Evolutionary conservation across 2,329 filamentous ascomycete genomes (phyloP).

Genomic region (Purpureocillium lavendulum): DNA sequence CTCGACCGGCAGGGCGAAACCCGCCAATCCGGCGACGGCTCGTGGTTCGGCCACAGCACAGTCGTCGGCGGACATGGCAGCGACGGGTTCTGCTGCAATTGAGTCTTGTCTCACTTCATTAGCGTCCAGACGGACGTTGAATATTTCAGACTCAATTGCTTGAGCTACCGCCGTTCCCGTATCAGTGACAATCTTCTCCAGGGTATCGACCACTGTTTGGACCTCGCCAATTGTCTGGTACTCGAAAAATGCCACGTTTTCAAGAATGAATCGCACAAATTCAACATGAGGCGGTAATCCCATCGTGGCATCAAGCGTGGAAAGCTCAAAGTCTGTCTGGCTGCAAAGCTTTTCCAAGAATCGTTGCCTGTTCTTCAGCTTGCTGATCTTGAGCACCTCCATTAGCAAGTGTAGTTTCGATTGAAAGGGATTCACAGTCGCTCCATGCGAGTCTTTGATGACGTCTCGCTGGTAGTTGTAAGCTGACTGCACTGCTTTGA

Average conservation of each 20-base stretch:
- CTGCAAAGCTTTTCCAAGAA: constrained; percentile 77
- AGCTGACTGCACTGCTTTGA: constrained; percentile 77
- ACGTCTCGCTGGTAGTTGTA: constrained; percentile 84
- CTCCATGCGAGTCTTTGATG: constrained; percentile 66
- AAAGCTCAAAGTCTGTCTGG: constrained; percentile 74
- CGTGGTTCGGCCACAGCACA: background rate
- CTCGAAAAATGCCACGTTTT: constrained; percentile 90
- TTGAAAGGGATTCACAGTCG: constrained; percentile 58
- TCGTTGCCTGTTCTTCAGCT: constrained; percentile 78
- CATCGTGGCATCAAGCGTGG: constrained; percentile 55
- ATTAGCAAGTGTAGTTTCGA: constrained; percentile 78
- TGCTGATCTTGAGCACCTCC: constrained; percentile 85
- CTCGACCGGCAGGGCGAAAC: constrained; percentile 31
- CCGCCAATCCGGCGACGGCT: constrained; percentile 1
- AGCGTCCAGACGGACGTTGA: constrained; percentile 54
- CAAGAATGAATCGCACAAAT: constrained; percentile 77
- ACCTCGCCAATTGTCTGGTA: constrained; percentile 80
- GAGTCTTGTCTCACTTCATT: constrained; percentile 15
- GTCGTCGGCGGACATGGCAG: constrained; percentile 7
- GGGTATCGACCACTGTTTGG: constrained; percentile 60
- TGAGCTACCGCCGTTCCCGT: constrained; percentile 82
- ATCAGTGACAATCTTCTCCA: constrained; percentile 78
- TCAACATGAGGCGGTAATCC: constrained; percentile 60
- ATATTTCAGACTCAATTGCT: constrained; percentile 79
- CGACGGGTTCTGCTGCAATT: too few species aligned